Evolutionary conservation across 805 yeast genomes (phyloP), one percentile per base, ranked within the genome.

Genomic region (Hagleromyces aurorensis): DNA sequence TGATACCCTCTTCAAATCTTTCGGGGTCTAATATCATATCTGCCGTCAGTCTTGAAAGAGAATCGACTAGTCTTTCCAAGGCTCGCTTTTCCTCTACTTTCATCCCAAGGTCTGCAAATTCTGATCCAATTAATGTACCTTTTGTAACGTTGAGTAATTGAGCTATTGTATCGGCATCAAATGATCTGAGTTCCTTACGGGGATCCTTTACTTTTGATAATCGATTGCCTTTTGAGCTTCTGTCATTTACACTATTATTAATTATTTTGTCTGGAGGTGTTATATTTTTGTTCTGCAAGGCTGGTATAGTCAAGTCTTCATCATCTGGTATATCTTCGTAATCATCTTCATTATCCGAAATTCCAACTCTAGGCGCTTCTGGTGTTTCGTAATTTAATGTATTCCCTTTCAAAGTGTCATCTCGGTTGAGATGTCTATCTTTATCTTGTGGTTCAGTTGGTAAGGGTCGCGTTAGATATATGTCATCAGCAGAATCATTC

Each of bases 11-110:
- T 10, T 75, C 77, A 34, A 80, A 78, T 46, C 91, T 72, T 16
- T 72, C 73, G 16, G 84, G 84, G 53, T 89, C 95, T 33, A 83
- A 52, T 31, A 86, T 80, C 83, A 91, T 85, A 49, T 86, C 96
- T 30, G 87, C 84, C 3, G 94, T 85, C 35, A 91, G 67, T 44
- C 91, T 68, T 21, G 91, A 78, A 26, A 89, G 63, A 2, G 93
- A 77, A 47, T 86, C 94, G 3, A 89, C 81, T 27, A 89, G 74
- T 55, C 84, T 76, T 48, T 89, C 96, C 23, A 89, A 64, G 22
- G 87, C 64, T 44, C 73, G 78, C 42, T 81, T 79, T 48, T 86
- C 95, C 36, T 78, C 78, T 0, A 68, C 59, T 7, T 89, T 86
- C 40, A 86, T 65, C 21, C 79, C 81, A 35, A 87, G 58, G 30